Evolutionary conservation across 2,329 filamentous ascomycete species (phyloP), one percentile per base, ranked within the genome.

Genomic region (Cladosporium oxysporum): DNA sequence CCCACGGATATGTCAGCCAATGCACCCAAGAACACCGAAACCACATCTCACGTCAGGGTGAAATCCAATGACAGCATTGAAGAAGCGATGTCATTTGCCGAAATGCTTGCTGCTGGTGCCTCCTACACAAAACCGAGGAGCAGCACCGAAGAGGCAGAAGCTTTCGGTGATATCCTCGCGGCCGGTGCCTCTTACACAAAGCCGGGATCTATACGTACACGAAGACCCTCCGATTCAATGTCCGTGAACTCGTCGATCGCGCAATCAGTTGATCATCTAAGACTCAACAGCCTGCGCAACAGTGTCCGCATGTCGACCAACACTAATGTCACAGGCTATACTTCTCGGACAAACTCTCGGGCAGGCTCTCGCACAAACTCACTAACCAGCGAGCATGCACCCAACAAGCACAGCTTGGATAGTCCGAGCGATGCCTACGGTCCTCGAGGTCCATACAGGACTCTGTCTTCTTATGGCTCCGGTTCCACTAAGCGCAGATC

Each of bases 321-420:
- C n/a, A 74, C 74, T 52, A 44, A 65, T 33, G 35, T 70, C 69
- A 49, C 68, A 64, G 41, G 69, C 66, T 28, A 33, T 28, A 75
- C 71, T 5, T 75, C 74, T 11, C 70, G 71, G 23, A 70, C 73
- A 3, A 75, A 71, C 55, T 75, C 74, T 8, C 69, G 71, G 18
- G 70, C 73, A 4, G 74, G 70, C 55, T 75, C 74, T 12, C 70
- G 71, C n/a, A 71, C 73, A 2, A 75, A 71, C 52, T 76, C 74
- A 2, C 64, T 73, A 14, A 72, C 69, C 18, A 71, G 71, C 18
- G 73, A 73, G 18, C 52, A 65, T 23, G 64, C 67, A 5, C 52
- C 58, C 18, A 71, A 62, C 50, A 65, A 69, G 28, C 68, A 69
- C 11, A 66, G 57, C 26, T 55, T 58, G 4, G 71, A 71, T 21